These are phyloP conservation scores for Fusarium sp. DNA, from an alignment of 2,329 filamentous ascomycete species.

Conservation along the genomic window DNA sequence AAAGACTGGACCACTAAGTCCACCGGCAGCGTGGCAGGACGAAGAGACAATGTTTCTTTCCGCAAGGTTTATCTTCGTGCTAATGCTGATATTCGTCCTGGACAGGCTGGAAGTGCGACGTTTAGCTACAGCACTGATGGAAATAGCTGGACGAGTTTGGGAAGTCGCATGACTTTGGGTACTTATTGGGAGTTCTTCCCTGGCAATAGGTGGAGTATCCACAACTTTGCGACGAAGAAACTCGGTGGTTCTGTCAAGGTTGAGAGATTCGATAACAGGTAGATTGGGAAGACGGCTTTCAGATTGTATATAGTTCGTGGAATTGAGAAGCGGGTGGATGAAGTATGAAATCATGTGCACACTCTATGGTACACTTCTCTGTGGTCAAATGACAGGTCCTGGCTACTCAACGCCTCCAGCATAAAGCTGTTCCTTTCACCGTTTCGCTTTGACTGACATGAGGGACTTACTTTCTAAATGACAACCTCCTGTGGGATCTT, in stretches of 20 bases:
- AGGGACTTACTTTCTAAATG: no score
- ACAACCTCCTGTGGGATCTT: no score
- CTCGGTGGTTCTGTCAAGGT: conserved; percentile 16
- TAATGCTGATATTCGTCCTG: neutral
- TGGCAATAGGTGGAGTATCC: conserved; percentile 11
- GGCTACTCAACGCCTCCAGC: neutral
- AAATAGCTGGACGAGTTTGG: neutral
- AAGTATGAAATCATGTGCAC: neutral
- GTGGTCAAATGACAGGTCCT: neutral
- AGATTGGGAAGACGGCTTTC: rapidly evolving
- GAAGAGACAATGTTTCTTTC: conserved; percentile 1
- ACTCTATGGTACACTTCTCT: neutral
- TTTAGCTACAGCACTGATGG: conserved; percentile 18
- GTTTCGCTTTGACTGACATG: neutral
- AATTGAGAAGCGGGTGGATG: neutral
- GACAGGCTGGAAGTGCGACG: conserved; percentile 5
- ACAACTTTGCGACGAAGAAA: neutral
- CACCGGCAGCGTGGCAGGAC: neutral
- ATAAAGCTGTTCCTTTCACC: neutral
- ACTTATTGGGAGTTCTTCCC: conserved; percentile 24
- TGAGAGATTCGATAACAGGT: conserved; percentile 3
- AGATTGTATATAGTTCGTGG: neutral
- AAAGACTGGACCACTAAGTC: conserved; percentile 17
- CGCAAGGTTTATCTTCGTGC: conserved; percentile 18
- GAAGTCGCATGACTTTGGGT: neutral